Conservation (phyloP, 805 yeast species). For the Pichia californica region DNA sequence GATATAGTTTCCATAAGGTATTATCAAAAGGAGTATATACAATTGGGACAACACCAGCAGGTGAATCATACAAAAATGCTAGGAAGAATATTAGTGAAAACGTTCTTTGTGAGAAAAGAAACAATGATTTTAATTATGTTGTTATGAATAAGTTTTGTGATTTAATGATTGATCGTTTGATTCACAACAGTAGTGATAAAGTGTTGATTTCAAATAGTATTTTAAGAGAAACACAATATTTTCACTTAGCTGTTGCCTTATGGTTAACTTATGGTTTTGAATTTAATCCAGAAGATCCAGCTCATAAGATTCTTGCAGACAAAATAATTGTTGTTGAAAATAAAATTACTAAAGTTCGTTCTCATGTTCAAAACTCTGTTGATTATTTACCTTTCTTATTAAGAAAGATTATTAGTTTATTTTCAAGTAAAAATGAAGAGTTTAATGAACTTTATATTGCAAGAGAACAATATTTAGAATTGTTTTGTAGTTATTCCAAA, state of each 20-base stretch:
- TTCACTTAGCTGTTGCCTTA: constrained; percentile 45
- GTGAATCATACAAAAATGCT: constrained; percentile 38
- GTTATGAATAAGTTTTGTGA: constrained; percentile 37
- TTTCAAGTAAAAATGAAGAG: constrained; percentile 12
- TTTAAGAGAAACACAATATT: constrained; percentile 38
- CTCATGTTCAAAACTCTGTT: constrained; percentile 48
- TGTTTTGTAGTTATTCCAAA: constrained; percentile 29
- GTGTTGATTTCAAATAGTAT: constrained; percentile 12
- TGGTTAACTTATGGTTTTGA: constrained; percentile 45
- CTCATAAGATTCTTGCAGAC: constrained; percentile 37
- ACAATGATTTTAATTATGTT: constrained; percentile 26
- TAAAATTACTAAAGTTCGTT: constrained; percentile 48
- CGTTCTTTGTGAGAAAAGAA: constrained; percentile 33
- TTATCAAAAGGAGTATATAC: constrained; percentile 54
- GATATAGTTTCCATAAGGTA: constrained; percentile 61
- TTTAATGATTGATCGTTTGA: constrained; percentile 15
- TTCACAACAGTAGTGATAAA: constrained; percentile 3
- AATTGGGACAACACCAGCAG: constrained; percentile 59
- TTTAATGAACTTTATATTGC: constrained; percentile 31
- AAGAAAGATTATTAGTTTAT: constrained; percentile 22
- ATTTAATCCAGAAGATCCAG: constrained; percentile 37
- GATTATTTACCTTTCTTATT: constrained; percentile 45
- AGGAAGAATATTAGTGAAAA: constrained; percentile 42
- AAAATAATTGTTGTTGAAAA: constrained; percentile 52
- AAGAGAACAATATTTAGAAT: constrained; percentile 44